Percentiles rank a stretch among this genome's conserved stretches.
Evolutionary conservation across 495 filamentous ascomycete genomes (phyloP).

Genomic region (Staphylotrichum longicolle): DNA sequence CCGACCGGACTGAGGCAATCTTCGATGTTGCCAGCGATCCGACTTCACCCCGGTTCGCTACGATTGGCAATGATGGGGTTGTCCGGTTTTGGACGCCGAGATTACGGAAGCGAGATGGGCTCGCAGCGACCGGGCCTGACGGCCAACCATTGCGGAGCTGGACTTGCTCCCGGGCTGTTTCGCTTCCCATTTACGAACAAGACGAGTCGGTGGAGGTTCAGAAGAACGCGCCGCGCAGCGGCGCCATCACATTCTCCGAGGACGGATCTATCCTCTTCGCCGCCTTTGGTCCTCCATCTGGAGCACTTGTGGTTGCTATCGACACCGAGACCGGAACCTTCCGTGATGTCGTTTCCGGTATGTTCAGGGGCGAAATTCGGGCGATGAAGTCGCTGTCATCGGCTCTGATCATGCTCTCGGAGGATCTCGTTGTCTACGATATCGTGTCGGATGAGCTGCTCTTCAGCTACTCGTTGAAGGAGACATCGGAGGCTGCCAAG

Average conservation of each 20-base stretch:
- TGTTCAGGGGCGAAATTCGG: conserved; percentile 54
- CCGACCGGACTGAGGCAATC: conserved; percentile 52
- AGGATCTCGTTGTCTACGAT: conserved; percentile 64
- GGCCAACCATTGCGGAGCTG: conserved; percentile 63
- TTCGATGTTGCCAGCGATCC: conserved; percentile 71
- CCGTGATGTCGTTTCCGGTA: conserved; percentile 50
- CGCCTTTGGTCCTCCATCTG: conserved; percentile 41
- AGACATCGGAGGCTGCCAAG: conserved; percentile 36
- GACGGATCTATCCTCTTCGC: conserved; percentile 84
- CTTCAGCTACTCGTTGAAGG: conserved; percentile 47
- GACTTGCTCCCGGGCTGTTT: conserved; percentile 62
- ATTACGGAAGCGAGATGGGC: conserved; percentile 59
- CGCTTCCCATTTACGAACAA: conserved; percentile 48
- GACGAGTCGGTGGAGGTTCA: conserved; percentile 31
- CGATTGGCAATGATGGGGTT: conserved; percentile 73
- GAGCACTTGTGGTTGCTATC: conserved; percentile 55
- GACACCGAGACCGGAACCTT: conserved; percentile 57
- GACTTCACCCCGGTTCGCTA: conserved; percentile 66
- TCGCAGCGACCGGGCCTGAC: conserved; percentile 53
- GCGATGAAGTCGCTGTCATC: conserved; percentile 59
- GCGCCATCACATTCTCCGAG: conserved; percentile 68
- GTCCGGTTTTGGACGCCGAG: conserved; percentile 77
- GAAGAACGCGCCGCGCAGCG: conserved; percentile 34
- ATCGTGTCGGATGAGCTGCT: conserved; percentile 58
- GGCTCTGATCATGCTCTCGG: conserved; percentile 60